These are phyloP conservation scores for Cladosporium cucumerinum DNA, from an alignment of 2,329 filamentous ascomycete genomes.

Conservation along the genomic window DNA sequence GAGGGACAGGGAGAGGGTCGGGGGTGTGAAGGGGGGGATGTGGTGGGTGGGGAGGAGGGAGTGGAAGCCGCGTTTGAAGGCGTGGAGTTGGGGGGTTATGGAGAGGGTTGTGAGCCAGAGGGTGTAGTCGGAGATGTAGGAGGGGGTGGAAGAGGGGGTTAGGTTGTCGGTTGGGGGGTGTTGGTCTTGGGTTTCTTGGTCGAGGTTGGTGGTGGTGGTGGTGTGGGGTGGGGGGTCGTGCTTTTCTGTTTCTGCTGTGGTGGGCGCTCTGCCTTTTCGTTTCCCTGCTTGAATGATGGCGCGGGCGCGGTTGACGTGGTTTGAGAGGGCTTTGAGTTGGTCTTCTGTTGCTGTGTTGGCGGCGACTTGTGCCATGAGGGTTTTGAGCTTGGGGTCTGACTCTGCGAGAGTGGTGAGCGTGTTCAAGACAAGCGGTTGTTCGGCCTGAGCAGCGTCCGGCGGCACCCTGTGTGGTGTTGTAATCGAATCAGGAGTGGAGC, in stretches of 20 bases:
- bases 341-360: background rate
- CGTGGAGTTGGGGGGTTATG: constrained; percentile 70
- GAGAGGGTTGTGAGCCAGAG: constrained; percentile 77
- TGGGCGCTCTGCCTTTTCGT: background rate
- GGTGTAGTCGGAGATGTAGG: constrained; percentile 82
- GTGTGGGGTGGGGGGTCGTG: background rate
- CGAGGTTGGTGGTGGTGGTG: background rate
- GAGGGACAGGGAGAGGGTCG: constrained; percentile 70
- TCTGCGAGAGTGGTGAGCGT: background rate
- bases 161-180: constrained; percentile 44
- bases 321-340: background rate
- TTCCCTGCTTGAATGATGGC: background rate
- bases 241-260: background rate
- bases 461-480: background rate
- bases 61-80: constrained; percentile 77
- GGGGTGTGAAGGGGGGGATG: constrained; percentile 55
- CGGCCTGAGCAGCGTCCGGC: background rate
- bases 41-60: constrained; percentile 21
- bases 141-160: constrained; percentile 71
- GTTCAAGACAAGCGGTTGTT: background rate
- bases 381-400: background rate
- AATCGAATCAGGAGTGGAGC: background rate
- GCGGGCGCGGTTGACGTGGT: background rate
- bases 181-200: constrained; percentile 42
- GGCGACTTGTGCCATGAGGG: background rate